These are phyloP conservation scores for Haberlea rhodopensis DNA, from an alignment of 257 asterid species.

Conservation along the genomic window DNA sequence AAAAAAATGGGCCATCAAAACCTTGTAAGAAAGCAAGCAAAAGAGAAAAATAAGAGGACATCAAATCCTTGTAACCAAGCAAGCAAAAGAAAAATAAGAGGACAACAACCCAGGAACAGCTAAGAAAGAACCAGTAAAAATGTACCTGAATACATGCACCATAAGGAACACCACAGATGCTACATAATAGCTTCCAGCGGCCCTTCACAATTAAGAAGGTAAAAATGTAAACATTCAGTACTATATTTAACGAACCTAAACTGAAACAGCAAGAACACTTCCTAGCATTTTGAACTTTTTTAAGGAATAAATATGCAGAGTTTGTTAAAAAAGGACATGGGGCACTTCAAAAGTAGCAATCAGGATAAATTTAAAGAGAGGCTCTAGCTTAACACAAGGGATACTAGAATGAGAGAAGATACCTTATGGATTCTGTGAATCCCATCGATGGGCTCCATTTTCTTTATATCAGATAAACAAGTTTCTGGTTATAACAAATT, in stretches of 20 bases:
- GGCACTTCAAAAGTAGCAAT: conserved; percentile 10
- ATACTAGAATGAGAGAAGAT: conserved; percentile 30
- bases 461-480: conserved; percentile 79
- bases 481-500: conserved; percentile 62
- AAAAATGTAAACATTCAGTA: conserved; percentile 18
- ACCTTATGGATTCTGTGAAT: conserved; percentile 79
- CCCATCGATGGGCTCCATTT: conserved; percentile 99
- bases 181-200: conserved; percentile 95
- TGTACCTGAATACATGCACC: conserved; percentile 98
- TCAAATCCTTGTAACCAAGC: neutral
- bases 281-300: neutral
- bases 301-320: conserved; percentile 9
- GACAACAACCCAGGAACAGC: neutral
- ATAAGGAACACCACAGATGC: conserved; percentile 88
- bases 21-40: neutral
- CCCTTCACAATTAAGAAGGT: conserved; percentile 49
- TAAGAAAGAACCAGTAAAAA: conserved; percentile 24
- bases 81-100: neutral
- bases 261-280: neutral
- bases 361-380: neutral
- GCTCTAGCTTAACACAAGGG: conserved; percentile 1
- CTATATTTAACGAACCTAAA: neutral
- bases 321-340: conserved; percentile 16
- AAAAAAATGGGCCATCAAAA: too few species aligned
- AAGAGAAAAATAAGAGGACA: neutral